These are phyloP conservation scores for Neurospora sp. DNA, from an alignment of 495 filamentous ascomycete genomes.

Conservation along the genomic window DNA sequence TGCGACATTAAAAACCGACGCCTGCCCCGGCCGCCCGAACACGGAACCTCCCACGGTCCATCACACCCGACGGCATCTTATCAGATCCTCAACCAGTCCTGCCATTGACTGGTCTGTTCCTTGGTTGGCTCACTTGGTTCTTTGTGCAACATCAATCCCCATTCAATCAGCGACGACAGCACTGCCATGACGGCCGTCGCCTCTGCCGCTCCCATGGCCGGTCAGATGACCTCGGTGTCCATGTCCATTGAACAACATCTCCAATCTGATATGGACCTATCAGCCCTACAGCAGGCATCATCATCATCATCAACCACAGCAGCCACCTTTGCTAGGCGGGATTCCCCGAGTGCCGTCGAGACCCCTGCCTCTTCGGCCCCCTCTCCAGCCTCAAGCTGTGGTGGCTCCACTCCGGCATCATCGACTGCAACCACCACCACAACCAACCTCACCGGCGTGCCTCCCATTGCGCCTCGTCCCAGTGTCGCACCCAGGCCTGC, in stretches of 20 bases:
- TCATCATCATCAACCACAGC: slow-evolving; percentile 4
- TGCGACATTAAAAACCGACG: neutral
- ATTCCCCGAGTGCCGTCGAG: slow-evolving; percentile 11
- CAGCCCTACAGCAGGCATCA: neutral
- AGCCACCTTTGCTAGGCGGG: neutral
- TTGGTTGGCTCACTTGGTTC: neutral
- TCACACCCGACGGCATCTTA: neutral
- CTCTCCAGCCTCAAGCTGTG: slow-evolving; percentile 11
- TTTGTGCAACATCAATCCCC: neutral
- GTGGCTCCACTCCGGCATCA: slow-evolving; percentile 14
- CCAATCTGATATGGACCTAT: neutral
- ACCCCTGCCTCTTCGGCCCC: slow-evolving; percentile 17
- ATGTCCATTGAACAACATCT: neutral
- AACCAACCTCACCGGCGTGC: neutral
- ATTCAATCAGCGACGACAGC: neutral
- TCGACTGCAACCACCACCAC: slow-evolving; percentile 3
- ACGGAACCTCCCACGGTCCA: neutral
- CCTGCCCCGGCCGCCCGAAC: neutral
- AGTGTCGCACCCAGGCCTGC: slow-evolving; percentile 13
- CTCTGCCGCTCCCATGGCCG: neutral
- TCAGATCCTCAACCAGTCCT: neutral
- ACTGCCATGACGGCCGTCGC: slow-evolving; percentile 5
- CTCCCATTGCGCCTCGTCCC: slow-evolving; percentile 21
- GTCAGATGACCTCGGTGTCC: neutral
- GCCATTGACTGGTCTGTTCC: neutral